A percentile compares a stretch with the other conserved stretches of the same genome.
These are phyloP conservation scores for Metschnikowia aberdeeniae DNA, from an alignment of 805 yeast species.

Conservation along the genomic window DNA sequence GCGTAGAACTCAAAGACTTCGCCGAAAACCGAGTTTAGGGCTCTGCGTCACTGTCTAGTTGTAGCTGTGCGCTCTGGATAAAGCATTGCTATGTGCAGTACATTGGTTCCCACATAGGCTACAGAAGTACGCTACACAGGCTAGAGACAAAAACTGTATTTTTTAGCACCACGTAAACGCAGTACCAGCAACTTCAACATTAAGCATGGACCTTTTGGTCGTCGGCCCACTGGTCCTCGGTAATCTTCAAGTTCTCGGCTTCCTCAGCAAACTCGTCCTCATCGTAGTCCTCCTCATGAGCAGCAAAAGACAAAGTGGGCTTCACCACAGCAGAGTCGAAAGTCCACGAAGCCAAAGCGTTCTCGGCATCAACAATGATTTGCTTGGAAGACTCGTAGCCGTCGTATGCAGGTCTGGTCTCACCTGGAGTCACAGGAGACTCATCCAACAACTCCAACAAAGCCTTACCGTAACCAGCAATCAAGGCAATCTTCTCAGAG, in stretches of 20 bases:
- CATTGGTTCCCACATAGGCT: too few relatives aligned
- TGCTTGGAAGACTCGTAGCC: constrained; percentile 88
- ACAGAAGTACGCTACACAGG: too few relatives aligned
- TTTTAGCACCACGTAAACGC: too few relatives aligned
- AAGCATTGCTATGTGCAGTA: too few relatives aligned
- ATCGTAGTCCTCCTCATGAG: constrained; percentile 52
- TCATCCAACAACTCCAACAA: constrained; percentile 78
- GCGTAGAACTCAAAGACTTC: too few relatives aligned
- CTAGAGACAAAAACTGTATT: too few relatives aligned
- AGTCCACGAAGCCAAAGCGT: constrained; percentile 80
- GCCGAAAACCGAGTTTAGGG: too few relatives aligned
- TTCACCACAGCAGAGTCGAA: constrained; percentile 76
- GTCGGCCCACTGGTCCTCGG: constrained; percentile 20
- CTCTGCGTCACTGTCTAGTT: too few relatives aligned
- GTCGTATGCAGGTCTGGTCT: constrained; percentile 84
- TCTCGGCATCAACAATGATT: constrained; percentile 81
- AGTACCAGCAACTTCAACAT: not conserved
- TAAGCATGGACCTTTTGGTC: constrained; percentile 17
- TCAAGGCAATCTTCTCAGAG: constrained; percentile 79
- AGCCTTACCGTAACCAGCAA: constrained; percentile 89
- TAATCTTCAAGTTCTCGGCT: constrained; percentile 45
- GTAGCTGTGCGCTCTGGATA: too few relatives aligned
- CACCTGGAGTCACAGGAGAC: constrained; percentile 87
- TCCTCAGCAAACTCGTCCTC: constrained; percentile 42
- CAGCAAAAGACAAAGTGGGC: constrained; percentile 66